These are phyloP conservation scores for Sporothrix luriei DNA, from an alignment of 2,329 filamentous ascomycete species.

Conservation along the genomic window DNA sequence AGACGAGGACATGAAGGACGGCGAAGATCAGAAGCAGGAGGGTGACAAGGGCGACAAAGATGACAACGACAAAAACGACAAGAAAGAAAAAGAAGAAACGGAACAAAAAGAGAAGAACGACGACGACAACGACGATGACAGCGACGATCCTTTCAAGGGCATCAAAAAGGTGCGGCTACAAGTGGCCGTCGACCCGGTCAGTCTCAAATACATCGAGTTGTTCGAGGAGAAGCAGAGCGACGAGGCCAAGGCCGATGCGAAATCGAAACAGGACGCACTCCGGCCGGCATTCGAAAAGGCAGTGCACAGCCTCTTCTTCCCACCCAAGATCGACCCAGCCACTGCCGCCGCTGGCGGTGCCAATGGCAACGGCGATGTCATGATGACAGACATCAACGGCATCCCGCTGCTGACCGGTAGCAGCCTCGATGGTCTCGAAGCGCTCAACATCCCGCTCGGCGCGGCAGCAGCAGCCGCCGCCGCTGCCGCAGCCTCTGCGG, in stretches of 20 bases:
- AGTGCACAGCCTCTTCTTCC: constrained; percentile 72
- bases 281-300: constrained; percentile 68
- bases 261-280: constrained; percentile 71
- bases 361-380: constrained; percentile 65
- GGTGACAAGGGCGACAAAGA: constrained; percentile 37
- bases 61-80: constrained; percentile 38
- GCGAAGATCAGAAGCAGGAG: constrained; percentile 38
- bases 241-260: constrained; percentile 62
- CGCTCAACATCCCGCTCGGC: constrained; percentile 80
- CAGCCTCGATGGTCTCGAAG: constrained; percentile 67
- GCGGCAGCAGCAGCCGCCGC: not conserved
- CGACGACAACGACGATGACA: constrained; percentile 44
- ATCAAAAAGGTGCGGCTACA: constrained; percentile 72
- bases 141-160: constrained; percentile 53
- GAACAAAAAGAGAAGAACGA: constrained; percentile 45
- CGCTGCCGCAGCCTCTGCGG: not conserved
- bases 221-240: constrained; percentile 70
- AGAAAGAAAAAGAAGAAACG: constrained; percentile 40
- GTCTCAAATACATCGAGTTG: constrained; percentile 81
- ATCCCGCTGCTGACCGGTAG: not conserved
- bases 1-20: constrained; percentile 34
- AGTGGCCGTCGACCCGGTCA: constrained; percentile 78
- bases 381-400: constrained; percentile 64
- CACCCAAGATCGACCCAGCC: constrained; percentile 51
- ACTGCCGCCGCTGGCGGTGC: constrained; percentile 34